Percentiles rank a stretch among this genome's conserved stretches.
phyloP scores from a whole-genome alignment of 768 basidiomycete genomes.

The Epithele typhae region DNA sequence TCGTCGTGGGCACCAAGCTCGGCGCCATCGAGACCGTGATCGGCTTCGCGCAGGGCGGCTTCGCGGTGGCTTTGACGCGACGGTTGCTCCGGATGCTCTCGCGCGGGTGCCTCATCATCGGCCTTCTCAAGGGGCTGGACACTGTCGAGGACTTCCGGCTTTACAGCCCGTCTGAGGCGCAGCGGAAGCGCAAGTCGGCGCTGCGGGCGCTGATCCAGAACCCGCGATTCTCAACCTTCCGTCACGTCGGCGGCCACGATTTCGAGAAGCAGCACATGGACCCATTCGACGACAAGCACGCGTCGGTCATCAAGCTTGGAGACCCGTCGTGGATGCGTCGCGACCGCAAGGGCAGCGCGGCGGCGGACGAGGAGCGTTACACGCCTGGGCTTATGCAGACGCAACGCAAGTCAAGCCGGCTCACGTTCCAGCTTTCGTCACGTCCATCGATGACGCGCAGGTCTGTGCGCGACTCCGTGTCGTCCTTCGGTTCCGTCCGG shows the following conservation, averaged over 20 bases:
- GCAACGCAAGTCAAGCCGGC: constrained; percentile 10
- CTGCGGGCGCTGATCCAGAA: constrained; percentile 48
- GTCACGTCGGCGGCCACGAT: constrained; percentile 25
- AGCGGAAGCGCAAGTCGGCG: constrained; percentile 32
- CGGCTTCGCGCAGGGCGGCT: constrained; percentile 55
- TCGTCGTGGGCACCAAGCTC: constrained; percentile 54
- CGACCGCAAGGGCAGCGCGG: constrained; percentile 1
- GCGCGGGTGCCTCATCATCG: constrained; percentile 54
- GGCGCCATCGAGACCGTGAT: constrained; percentile 61
- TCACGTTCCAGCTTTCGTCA: constrained; percentile 5
- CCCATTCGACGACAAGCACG: constrained; percentile 5
- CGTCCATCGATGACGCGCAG: constrained; percentile 4
- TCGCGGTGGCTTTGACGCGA: constrained; percentile 49
- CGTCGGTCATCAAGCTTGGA: constrained; percentile 10
- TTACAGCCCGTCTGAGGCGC: constrained; percentile 30
- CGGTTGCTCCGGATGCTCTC: constrained; percentile 54
- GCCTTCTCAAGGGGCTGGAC: constrained; percentile 61
- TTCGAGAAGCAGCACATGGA: constrained; percentile 5
- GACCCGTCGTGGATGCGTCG: constrained; percentile 17
- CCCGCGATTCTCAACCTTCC: constrained; percentile 50
- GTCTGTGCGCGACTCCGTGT: constrained; percentile 9
- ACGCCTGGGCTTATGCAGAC: constrained; percentile 1
- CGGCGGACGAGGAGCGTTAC: neutral
- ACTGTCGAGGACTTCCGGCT: constrained; percentile 46
- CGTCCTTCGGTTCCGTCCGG: constrained; percentile 9